Percentiles rank a stretch among this genome's conserved stretches.
Evolutionary conservation across 768 basidiomycete species (phyloP).

Genomic region (Hypholoma fasciculare): DNA sequence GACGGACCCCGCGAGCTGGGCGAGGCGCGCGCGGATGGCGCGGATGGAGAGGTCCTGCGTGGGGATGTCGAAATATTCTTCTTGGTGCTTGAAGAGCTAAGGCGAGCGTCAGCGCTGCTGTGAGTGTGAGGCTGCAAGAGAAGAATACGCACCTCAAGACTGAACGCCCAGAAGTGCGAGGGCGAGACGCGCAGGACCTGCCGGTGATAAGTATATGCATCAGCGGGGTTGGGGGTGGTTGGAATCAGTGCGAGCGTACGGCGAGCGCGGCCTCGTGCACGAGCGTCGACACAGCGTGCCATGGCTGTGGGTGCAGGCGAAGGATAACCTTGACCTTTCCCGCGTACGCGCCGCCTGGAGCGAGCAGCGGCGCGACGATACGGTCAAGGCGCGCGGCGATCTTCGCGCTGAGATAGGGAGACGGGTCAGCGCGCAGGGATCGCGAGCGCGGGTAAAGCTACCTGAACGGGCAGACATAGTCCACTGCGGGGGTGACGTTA

Average conservation of each 20-base stretch:
- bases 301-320: conserved; percentile 73
- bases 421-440: background rate
- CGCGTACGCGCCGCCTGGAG: conserved; percentile 58
- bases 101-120: background rate
- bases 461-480: conserved; percentile 89
- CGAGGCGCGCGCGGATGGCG: conserved; percentile 76
- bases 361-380: conserved; percentile 60
- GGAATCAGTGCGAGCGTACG: conserved; percentile 31
- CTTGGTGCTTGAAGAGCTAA: conserved; percentile 79
- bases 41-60: conserved; percentile 62
- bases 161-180: conserved; percentile 79
- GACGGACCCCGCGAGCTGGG: conserved; percentile 53
- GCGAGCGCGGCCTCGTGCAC: conserved; percentile 84
- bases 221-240: background rate
- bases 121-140: background rate
- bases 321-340: conserved; percentile 77
- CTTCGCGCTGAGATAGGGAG: conserved; percentile 47
- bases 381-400: conserved; percentile 57
- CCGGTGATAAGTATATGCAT: background rate
- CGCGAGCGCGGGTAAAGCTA: conserved; percentile 16
- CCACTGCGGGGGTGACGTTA: conserved; percentile 47
- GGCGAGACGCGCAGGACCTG: conserved; percentile 74
- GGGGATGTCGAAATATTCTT: conserved; percentile 80
- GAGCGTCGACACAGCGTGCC: conserved; percentile 76
- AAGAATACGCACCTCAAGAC: conserved; percentile 49